Conservation (phyloP, 306 rosid species). For the Sicyos edulis region DNA sequence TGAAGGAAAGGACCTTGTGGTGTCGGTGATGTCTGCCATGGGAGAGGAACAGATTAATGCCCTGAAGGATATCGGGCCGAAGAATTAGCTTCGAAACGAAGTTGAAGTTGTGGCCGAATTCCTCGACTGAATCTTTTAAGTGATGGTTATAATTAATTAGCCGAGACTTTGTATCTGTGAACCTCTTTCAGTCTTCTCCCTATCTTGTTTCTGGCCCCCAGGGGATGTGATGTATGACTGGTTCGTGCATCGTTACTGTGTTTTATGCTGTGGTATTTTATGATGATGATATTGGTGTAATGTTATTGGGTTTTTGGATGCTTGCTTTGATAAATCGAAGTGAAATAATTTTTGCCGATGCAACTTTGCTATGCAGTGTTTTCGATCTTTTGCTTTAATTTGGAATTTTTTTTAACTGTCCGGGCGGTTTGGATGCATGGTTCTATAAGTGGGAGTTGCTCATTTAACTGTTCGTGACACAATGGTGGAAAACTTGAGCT, state of each 20-base stretch:
- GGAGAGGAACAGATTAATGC: conserved; percentile 38
- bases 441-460: too few relatives aligned
- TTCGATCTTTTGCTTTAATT: too few relatives aligned
- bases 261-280: conserved; percentile 21
- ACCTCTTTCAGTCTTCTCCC: background rate
- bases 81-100: background rate
- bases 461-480: too few relatives aligned
- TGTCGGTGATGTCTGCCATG: conserved; percentile 37
- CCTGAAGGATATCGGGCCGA: conserved; percentile 35
- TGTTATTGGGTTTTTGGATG: conserved; percentile 23
- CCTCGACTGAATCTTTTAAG: background rate
- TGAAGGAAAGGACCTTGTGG: conserved; percentile 35
- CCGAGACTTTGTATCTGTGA: conserved; percentile 18
- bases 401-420: too few relatives aligned
- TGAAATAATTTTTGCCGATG: conserved; percentile 17
- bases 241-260: conserved; percentile 20
- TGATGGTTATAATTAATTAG: too few relatives aligned
- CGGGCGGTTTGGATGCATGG: too few relatives aligned
- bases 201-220: background rate
- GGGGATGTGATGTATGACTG: conserved; percentile 17
- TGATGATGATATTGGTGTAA: conserved; percentile 22
- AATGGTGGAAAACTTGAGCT: too few relatives aligned
- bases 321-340: conserved; percentile 17
- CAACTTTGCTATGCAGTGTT: too few relatives aligned
- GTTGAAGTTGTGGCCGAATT: background rate